Base-by-base conservation (phyloP, 2,329 filamentous ascomycete genomes). In the Setomelanomma holmii region DNA sequence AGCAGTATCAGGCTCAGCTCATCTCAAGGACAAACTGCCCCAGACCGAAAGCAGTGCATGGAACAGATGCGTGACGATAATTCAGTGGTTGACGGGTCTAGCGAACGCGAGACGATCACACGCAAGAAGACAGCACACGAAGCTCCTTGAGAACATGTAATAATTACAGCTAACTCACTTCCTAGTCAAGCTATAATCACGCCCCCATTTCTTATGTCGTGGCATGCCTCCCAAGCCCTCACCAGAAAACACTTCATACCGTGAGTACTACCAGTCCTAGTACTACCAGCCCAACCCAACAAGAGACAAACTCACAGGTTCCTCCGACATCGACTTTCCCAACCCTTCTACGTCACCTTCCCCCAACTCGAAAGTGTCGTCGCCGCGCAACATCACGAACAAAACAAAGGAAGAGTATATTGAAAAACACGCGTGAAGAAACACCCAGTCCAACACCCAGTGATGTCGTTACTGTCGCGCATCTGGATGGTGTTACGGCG, bases 201-300 rank as follows among this genome's bases (percentile, higher is more conserved):
- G n/a, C n/a, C n/a, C n/a, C n/a, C n/a, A n/a, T n/a, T n/a, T n/a
- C n/a, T n/a, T 7, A 16, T 17, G 4, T 38, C 11, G 5, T 38
- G 8, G 34, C 4, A 42, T 42, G 40, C 22, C 40, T 4, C 51
- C 51, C 19, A 47, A 36, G 8, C 51, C 46, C 10, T n/a, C 38
- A 1, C 46, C 41, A 2, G 23, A 43, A 21, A 47, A 46, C 27
- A 30, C 27, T 30, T 30, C 27, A 8, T 3, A 30, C 14, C 27
- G 27, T 30, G 27, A 30, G 27, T 30, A 30, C 27, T 30, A 30
- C 27, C n/a, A n/a, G n/a, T n/a, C n/a, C n/a, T n/a, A n/a, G n/a
- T n/a, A 30, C 27, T 30, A n/a, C n/a, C n/a, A n/a, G n/a, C 27
- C 27, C 27, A 30, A 30, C 27, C 27, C 27, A 8, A 30, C 27